Conservation (phyloP, 345 rosid genomes). For the Excoecaria cochinchinensis region DNA sequence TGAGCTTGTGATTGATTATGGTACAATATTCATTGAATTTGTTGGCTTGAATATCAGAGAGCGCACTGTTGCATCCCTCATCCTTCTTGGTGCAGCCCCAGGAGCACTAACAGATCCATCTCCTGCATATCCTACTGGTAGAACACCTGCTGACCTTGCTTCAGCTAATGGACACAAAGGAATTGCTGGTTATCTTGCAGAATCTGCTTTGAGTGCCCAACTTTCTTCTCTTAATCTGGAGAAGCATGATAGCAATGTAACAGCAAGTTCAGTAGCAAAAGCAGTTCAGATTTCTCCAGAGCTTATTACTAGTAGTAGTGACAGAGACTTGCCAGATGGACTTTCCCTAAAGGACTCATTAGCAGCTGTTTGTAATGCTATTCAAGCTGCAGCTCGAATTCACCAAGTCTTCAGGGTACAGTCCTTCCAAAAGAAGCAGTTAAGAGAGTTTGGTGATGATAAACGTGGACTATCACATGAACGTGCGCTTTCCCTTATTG, state of each 20-base stretch:
- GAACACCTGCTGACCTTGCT: conserved; percentile 86
- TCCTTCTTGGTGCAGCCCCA: conserved; percentile 76
- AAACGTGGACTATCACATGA: conserved; percentile 60
- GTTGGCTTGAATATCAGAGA: conserved; percentile 51
- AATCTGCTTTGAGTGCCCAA: conserved; percentile 57
- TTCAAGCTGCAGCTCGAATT: conserved; percentile 85
- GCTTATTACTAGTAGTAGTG: conserved; percentile 28
- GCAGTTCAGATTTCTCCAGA: conserved; percentile 40
- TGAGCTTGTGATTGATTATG: background rate
- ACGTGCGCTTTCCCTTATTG: conserved; percentile 65
- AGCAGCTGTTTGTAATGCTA: conserved; percentile 84
- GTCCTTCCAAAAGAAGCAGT: conserved; percentile 81
- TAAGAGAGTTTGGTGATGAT: conserved; percentile 58
- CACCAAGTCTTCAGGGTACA: conserved; percentile 85
- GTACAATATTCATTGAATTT: background rate
- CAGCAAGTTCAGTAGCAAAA: conserved; percentile 29
- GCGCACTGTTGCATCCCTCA: conserved; percentile 67
- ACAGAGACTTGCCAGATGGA: conserved; percentile 35
- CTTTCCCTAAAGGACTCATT: conserved; percentile 67
- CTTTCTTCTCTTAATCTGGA: conserved; percentile 57
- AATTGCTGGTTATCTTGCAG: conserved; percentile 92
- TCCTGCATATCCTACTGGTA: conserved; percentile 57
- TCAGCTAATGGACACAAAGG: conserved; percentile 87
- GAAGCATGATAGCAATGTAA: conserved; percentile 29
- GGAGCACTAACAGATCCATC: conserved; percentile 82